Percentiles rank a stretch among this genome's conserved stretches.
These are phyloP conservation scores for Lasiosphaeriaceae sp. DNA, from an alignment of 495 filamentous ascomycete genomes.

Conservation along the genomic window DNA sequence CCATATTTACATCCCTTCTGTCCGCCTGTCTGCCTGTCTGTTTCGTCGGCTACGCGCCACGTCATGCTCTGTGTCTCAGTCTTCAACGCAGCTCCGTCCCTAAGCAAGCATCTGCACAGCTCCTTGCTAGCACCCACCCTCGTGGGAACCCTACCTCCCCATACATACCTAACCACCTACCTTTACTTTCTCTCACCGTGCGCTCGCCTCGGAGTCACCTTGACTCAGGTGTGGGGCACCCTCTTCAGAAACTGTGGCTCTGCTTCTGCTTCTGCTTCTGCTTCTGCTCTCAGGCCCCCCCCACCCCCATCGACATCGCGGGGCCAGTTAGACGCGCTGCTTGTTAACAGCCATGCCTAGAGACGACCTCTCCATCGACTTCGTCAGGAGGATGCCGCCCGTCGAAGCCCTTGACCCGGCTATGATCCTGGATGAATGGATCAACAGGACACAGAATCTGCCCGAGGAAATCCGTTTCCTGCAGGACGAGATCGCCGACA, in stretches of 20 bases:
- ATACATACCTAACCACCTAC: too few species aligned
- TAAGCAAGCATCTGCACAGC: too few species aligned
- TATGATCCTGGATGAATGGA: conserved; percentile 87
- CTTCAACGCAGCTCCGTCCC: too few species aligned
- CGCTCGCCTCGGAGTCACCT: not conserved
- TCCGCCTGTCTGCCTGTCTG: too few species aligned
- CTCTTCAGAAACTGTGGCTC: conserved; percentile 1
- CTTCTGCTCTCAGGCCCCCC: conserved; percentile 1
- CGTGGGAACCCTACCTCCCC: too few species aligned
- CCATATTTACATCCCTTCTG: too few species aligned
- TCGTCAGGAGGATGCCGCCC: conserved; percentile 50
- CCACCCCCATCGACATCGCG: conserved; percentile 2
- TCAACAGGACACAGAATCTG: conserved; percentile 80
- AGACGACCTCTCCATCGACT: conserved; percentile 60
- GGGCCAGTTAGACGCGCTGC: conserved; percentile 5
- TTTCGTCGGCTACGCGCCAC: too few species aligned
- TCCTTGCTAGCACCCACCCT: too few species aligned
- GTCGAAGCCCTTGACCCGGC: conserved; percentile 67
- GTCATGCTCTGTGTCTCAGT: too few species aligned
- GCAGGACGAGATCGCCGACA: conserved; percentile 90
- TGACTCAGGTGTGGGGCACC: conserved; percentile 4
- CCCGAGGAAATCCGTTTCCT: conserved; percentile 88
- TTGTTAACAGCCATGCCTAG: conserved; percentile 54
- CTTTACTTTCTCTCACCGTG: not conserved
- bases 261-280: not conserved